A percentile compares a stretch with the other conserved stretches of the same genome.
phyloP scores from a whole-genome alignment of 1,284 basidiomycete species.

The Trametes versicolor region DNA sequence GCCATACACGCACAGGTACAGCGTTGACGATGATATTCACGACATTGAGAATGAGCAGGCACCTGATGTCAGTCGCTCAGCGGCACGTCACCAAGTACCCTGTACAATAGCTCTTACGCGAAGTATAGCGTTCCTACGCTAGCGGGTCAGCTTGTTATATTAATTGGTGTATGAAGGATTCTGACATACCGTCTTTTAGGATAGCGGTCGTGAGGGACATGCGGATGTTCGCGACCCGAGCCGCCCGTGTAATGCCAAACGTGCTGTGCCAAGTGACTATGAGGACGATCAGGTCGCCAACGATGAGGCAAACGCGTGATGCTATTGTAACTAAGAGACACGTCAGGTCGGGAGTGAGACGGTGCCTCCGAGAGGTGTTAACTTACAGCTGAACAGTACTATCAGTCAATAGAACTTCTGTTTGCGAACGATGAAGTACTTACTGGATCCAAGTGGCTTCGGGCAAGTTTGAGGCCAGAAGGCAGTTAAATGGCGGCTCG shows the following conservation, averaged over 20 bases:
- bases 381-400: conserved; percentile 3
- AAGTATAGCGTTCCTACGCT: conserved; percentile 23
- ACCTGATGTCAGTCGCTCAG: not conserved
- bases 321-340: conserved; percentile 14
- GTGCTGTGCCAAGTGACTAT: conserved; percentile 24
- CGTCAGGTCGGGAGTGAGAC: not conserved
- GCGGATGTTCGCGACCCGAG: conserved; percentile 2
- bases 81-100: not conserved
- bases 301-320: conserved; percentile 14
- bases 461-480: not conserved
- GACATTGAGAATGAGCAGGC: conserved; percentile 22
- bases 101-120: conserved; percentile 10
- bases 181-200: conserved; percentile 17
- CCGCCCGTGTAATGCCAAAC: conserved; percentile 15
- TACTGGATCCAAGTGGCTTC: conserved; percentile 20
- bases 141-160: not conserved
- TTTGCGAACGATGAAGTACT: not conserved
- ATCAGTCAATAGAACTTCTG: not conserved
- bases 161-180: not conserved
- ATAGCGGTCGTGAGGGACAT: conserved; percentile 21
- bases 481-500: conserved; percentile 18
- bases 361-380: too few species aligned
- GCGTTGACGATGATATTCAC: conserved; percentile 24
- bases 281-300: conserved; percentile 25
- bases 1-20: not conserved